Percentiles rank a stretch among this genome's conserved stretches.
Evolutionary conservation across 768 basidiomycete species (phyloP).

Genomic region (Mycena rebaudengoi): DNA sequence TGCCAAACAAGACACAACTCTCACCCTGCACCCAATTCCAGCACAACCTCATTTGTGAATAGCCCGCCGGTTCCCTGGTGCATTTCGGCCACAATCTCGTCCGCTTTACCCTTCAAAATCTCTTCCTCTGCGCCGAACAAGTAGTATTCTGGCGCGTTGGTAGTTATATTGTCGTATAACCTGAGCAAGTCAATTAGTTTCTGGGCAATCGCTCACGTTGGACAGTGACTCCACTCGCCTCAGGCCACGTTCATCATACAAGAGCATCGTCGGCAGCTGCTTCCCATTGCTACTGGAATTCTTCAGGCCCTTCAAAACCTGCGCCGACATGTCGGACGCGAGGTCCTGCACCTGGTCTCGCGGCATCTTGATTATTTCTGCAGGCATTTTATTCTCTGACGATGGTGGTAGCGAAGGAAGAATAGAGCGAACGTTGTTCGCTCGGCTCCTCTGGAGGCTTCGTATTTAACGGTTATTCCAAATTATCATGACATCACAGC

Average conservation of each 20-base stretch:
- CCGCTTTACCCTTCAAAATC: constrained; percentile 76
- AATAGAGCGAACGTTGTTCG: no score
- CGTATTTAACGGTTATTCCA: no score
- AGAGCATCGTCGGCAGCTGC: constrained; percentile 26
- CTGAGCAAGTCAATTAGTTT: constrained; percentile 28
- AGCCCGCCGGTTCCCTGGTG: constrained; percentile 51
- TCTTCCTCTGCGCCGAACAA: constrained; percentile 89
- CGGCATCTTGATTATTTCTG: constrained; percentile 63
- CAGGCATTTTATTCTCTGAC: constrained; percentile 48
- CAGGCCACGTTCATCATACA: constrained; percentile 86
- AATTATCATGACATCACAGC: no score
- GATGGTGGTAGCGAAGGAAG: no score
- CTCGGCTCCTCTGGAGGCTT: no score
- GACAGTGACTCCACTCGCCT: constrained; percentile 28
- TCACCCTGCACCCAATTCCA: constrained; percentile 97
- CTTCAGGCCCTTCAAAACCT: constrained; percentile 17
- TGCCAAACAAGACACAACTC: constrained; percentile 1
- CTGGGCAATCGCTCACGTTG: background rate
- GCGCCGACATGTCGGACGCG: constrained; percentile 35
- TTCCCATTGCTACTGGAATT: background rate
- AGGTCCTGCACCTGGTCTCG: constrained; percentile 38
- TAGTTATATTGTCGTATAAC: constrained; percentile 88
- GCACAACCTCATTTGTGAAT: constrained; percentile 62
- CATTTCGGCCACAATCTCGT: constrained; percentile 81
- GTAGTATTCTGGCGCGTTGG: constrained; percentile 85